Evolutionary conservation across 495 filamentous ascomycete genomes (phyloP), one percentile per base, ranked within the genome.

Genomic region (Wilcoxina mikolae): DNA sequence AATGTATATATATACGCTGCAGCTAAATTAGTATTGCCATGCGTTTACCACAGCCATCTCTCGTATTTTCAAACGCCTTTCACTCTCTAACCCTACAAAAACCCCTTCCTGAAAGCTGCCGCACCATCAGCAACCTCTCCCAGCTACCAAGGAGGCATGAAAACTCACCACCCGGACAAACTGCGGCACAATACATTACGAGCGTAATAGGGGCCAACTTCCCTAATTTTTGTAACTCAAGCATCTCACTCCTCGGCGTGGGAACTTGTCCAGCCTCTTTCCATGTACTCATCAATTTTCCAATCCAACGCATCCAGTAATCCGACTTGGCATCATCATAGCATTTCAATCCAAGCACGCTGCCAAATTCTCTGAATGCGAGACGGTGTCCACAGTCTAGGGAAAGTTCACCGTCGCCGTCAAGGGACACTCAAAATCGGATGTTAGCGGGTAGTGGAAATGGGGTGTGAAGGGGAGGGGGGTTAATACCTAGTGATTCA

Each of bases 341-440:
- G 57, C 78, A 81, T 33, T 70, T 58, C 12, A 81, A 68, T 0
- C 81, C 81, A 42, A 84, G 23, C 27, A 68, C 73, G 3, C 74
- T 72, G 2, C 80, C 78, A 57, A 82, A 82, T 55, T 84, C 80
- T 5, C 80, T 73, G 57, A 83, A 84, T 1, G 79, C 78, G 23
- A 81, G 66, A 31, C 79, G 70, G 22, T 59, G 65, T 35, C 65
- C 64, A 43, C 68, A 67, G 48, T 64, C 68, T 24, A 69, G 70
- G 24, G 66, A 59, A 61, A 76, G 65, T 53, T 71, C 70, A 28
- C 58, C 65, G 49, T 71, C 61, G 42, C 23, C n/a, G 1, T 46
- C 43, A 1, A 46, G 11, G 2, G 1, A 2, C 11, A 5, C 31
- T 35, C 7, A 35, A 7, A 35, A 35, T 35, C 7, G 31, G 31